Evolutionary conservation across 768 basidiomycete species (phyloP), one percentile per base, ranked within the genome.

Genomic region (Amanita polypyramis): DNA sequence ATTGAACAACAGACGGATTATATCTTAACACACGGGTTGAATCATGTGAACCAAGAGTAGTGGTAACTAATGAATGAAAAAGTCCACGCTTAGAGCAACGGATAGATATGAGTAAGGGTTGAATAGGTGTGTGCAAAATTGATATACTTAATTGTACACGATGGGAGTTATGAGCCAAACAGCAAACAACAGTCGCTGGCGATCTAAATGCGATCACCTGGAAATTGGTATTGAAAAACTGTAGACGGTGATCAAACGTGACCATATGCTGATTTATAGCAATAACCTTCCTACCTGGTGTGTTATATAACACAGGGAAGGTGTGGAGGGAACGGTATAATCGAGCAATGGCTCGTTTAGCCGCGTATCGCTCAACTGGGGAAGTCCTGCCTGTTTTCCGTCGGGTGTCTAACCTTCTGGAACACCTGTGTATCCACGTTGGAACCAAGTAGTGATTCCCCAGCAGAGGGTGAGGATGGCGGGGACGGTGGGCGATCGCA

Each of bases 401-500:
- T 39, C 17, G 54, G 27, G 29, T 49, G 49, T 41, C 55, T 55
- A 45, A 46, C 44, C 52, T 54, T 49, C 29, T 25, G 59, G 58
- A 52, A 54, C 54, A 43, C 52, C 45, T 33, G 57, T 7, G 20
- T 5, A n/a, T 44, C 43, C 43, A 33, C 54, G 38, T 54, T 52
- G 43, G 61, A 55, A 51, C 56, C 56, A 47, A 72, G 55, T 36
- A 71, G 61, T 27, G 68, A 70, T 54, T 67, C 68, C 55, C 65
- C 64, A 19, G 62, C 62, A 36, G 67, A 46, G 15, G 62, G 57
- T 2, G 69, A 72, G 41, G 72, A 72, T 3, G 69, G 69, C 23
- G 73, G 70, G 43, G 75, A 74, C 34, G 68, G 68, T 33, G 74
- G 60, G 40, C 64, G 59, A 47, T 69, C 70, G 55, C 73, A 76